phyloP scores from a whole-genome alignment of 805 yeast species.

The Barnettozyma vustinii region DNA sequence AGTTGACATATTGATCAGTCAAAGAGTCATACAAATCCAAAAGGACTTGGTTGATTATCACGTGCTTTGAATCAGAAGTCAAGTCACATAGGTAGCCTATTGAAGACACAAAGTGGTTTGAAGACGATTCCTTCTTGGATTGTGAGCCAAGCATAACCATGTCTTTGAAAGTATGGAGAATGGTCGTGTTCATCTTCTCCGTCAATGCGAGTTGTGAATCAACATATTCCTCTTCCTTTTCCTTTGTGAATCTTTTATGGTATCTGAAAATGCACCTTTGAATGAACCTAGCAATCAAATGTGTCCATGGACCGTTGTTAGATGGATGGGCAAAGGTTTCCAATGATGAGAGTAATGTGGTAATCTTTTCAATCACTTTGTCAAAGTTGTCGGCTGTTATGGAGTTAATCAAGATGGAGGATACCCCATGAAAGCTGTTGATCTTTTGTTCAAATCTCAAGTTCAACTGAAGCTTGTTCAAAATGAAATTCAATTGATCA shows the following conservation, averaged over 20 bases:
- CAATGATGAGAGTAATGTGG: conserved; percentile 57
- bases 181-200: conserved; percentile 27
- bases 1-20: conserved; percentile 54
- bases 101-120: conserved; percentile 52
- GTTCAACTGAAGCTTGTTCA: conserved; percentile 47
- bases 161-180: conserved; percentile 41
- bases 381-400: conserved; percentile 45
- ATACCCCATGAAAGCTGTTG: conserved; percentile 33
- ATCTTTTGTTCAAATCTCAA: conserved; percentile 32
- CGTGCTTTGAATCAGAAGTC: conserved; percentile 37
- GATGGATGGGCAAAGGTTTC: conserved; percentile 90
- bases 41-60: conserved; percentile 48
- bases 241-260: conserved; percentile 52
- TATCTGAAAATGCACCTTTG: conserved; percentile 53
- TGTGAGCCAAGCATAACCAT: conserved; percentile 68
- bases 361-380: conserved; percentile 44
- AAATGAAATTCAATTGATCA: conserved; percentile 53
- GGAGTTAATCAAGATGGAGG: conserved; percentile 57
- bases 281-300: conserved; percentile 59
- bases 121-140: conserved; percentile 54
- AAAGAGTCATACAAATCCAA: conserved; percentile 76
- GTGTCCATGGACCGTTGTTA: conserved; percentile 85
- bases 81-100: conserved; percentile 56
- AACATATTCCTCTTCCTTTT: conserved; percentile 21
- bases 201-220: conserved; percentile 23